A percentile compares a stretch with the other conserved stretches of the same genome.
These are phyloP conservation scores for Phyllachora maydis DNA, from an alignment of 2,329 filamentous ascomycete species.

Conservation along the genomic window DNA sequence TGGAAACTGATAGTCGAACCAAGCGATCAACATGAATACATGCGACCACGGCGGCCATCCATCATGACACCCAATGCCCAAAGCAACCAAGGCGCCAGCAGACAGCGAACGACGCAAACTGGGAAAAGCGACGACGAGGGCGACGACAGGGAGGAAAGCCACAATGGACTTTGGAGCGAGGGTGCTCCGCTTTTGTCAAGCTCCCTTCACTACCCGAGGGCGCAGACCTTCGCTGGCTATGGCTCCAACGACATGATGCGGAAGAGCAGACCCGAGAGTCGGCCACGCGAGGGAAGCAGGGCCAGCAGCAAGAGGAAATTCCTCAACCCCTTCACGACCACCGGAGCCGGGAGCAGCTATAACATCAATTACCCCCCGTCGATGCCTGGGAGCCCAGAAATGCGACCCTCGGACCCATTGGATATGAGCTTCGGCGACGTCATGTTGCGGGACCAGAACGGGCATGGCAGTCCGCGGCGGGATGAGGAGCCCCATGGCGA, in stretches of 20 bases:
- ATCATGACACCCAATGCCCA: constrained; percentile 13
- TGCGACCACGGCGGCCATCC: constrained; percentile 43
- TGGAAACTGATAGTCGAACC: constrained; percentile 5
- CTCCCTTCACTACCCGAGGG: constrained; percentile 15
- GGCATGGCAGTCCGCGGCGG: constrained; percentile 4
- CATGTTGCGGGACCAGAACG: constrained; percentile 40
- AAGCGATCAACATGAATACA: constrained; percentile 33
- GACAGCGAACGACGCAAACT: constrained; percentile 5
- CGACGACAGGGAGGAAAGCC: constrained; percentile 17
- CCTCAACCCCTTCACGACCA: constrained; percentile 8
- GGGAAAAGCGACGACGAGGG: constrained; percentile 25
- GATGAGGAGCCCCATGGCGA: constrained; percentile 2
- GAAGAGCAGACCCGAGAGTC: constrained; percentile 13
- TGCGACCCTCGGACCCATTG: constrained; percentile 24
- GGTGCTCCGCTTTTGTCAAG: constrained; percentile 30
- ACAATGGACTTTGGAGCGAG: constrained; percentile 29
- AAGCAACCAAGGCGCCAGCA: too few relatives aligned
- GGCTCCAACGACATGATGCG: constrained; percentile 23
- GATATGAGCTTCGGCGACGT: constrained; percentile 45
- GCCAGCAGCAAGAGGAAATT: constrained; percentile 25
- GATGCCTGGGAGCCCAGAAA: constrained; percentile 37
- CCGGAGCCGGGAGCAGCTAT: constrained; percentile 24
- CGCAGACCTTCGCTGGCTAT: constrained; percentile 15
- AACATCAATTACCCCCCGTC: constrained; percentile 52
- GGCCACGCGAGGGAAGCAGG: constrained; percentile 25